Evolutionary conservation across 2,329 filamentous ascomycete genomes (phyloP).

Genomic region (Sporothrix curviconia): DNA sequence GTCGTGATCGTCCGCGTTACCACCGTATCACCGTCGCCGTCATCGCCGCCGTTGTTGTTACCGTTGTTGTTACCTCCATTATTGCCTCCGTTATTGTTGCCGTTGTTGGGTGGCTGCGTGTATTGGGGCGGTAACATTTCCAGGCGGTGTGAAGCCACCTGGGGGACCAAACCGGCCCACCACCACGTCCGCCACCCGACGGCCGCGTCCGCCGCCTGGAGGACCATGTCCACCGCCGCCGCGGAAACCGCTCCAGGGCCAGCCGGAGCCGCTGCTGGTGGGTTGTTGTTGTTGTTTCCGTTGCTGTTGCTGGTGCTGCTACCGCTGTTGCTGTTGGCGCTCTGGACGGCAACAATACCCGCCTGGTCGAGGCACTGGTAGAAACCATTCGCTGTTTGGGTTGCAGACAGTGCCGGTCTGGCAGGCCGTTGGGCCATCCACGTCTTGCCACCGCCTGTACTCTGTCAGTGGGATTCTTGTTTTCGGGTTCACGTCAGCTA

Average conservation of each 20-base stretch:
- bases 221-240: too few relatives aligned
- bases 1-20: conserved; percentile 14
- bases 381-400: conserved; percentile 13
- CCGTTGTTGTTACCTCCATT: background rate
- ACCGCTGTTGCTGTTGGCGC: background rate
- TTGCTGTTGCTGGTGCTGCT: background rate
- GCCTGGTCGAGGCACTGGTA: conserved; percentile 8
- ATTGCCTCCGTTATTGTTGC: background rate
- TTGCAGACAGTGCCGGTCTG: conserved; percentile 11
- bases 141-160: too few relatives aligned
- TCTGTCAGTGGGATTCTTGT: background rate
- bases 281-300: background rate
- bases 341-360: background rate
- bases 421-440: conserved; percentile 15
- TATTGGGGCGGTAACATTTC: too few relatives aligned
- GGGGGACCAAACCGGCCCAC: too few relatives aligned
- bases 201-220: too few relatives aligned
- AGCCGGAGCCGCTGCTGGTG: too few relatives aligned
- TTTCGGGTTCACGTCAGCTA: background rate
- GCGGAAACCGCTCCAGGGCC: too few relatives aligned
- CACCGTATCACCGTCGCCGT: conserved; percentile 5
- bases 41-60: background rate
- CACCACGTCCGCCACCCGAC: too few relatives aligned
- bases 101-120: too few relatives aligned
- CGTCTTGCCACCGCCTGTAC: conserved; percentile 10